These are phyloP conservation scores for Scolecobasidium constrictum DNA, from an alignment of 2,329 filamentous ascomycete species.

Conservation along the genomic window DNA sequence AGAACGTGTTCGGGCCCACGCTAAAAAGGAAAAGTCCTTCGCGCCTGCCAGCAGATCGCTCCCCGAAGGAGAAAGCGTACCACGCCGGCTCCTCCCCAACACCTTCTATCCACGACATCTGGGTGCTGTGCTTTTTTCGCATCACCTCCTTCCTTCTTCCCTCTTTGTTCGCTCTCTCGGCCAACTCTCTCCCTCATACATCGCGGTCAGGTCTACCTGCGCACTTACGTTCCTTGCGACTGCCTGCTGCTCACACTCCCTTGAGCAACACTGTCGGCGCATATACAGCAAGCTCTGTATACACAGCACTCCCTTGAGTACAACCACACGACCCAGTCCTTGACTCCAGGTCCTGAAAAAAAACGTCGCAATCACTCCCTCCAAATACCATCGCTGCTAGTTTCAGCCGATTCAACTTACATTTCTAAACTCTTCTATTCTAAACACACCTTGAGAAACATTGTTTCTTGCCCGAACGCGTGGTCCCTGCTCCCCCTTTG, in stretches of 20 bases:
- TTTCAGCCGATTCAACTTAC: neutral
- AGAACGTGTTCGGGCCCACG: too few species aligned
- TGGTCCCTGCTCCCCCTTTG: neutral
- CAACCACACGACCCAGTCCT: neutral
- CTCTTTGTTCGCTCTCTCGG: neutral
- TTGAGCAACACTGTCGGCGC: neutral
- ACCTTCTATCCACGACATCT: too few species aligned
- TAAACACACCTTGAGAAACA: neutral
- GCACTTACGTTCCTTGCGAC: neutral
- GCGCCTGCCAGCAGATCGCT: too few species aligned
- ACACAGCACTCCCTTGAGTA: neutral
- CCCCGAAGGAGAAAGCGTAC: too few species aligned
- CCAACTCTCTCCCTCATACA: neutral
- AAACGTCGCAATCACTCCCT: neutral
- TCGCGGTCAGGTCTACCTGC: neutral
- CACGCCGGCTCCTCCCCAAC: neutral
- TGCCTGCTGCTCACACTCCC: neutral
- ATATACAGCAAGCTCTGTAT: constrained; percentile 12
- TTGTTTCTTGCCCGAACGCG: neutral
- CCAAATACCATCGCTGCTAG: neutral
- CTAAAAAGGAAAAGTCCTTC: too few species aligned
- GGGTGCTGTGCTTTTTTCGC: too few species aligned
- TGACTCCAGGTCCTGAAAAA: neutral
- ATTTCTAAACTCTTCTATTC: neutral
- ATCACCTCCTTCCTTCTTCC: neutral